These are phyloP conservation scores for Rhodotorula sphaerocarpa DNA, from an alignment of 768 basidiomycete genomes.

Conservation along the genomic window DNA sequence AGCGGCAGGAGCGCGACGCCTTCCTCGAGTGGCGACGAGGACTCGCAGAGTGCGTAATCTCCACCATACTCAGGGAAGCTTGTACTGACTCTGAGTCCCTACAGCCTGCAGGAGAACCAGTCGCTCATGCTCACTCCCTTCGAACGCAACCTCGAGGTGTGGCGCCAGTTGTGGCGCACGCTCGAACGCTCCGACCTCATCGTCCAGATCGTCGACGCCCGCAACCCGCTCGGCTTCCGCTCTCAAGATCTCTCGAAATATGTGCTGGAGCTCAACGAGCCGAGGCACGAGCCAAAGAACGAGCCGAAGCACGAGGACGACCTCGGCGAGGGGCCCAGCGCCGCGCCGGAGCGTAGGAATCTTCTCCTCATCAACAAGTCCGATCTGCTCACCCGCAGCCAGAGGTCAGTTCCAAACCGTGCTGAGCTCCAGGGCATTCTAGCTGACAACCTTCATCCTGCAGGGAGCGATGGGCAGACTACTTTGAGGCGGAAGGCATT, in stretches of 20 bases:
- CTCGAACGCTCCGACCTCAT: conserved; percentile 87
- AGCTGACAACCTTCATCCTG: background rate
- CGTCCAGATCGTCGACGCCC: conserved; percentile 91
- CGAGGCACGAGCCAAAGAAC: no score
- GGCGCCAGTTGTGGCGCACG: conserved; percentile 97
- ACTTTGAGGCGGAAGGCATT: conserved; percentile 67
- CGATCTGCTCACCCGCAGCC: conserved; percentile 75
- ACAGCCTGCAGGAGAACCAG: conserved; percentile 76
- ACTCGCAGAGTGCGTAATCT: conserved; percentile 67
- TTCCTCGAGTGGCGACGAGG: conserved; percentile 91
- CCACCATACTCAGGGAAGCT: background rate
- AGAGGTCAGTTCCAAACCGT: conserved; percentile 67
- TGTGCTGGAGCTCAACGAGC: conserved; percentile 58
- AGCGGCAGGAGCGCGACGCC: conserved; percentile 76
- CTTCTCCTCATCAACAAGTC: conserved; percentile 91
- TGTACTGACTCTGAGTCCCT: background rate
- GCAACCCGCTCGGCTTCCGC: conserved; percentile 84
- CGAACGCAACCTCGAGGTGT: conserved; percentile 94
- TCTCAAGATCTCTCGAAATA: conserved; percentile 86
- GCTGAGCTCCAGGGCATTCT: background rate
- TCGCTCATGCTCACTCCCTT: conserved; percentile 88
- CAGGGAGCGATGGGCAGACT: conserved; percentile 82
- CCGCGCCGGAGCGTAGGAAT: conserved; percentile 60
- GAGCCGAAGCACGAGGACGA: conserved; percentile 51
- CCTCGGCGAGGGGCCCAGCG: conserved; percentile 58